Evolutionary conservation across 495 filamentous ascomycete species (phyloP), one percentile per base, ranked within the genome.

Genomic region (Aspergillus sparsus): DNA sequence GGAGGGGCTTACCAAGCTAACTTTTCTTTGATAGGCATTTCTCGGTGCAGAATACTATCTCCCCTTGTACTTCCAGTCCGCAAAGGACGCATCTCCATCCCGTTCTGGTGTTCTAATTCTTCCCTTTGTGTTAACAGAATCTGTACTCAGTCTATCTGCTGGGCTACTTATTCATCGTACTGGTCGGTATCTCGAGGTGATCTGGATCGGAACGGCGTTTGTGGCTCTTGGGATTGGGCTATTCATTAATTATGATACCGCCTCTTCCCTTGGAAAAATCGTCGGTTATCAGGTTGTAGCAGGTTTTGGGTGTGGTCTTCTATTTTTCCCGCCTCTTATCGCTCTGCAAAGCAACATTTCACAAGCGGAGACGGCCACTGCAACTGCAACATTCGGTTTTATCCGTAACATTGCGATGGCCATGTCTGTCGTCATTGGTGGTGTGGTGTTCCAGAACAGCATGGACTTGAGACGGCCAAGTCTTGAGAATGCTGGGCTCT

Each of bases 321-420:
- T 80, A 27, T 81, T 83, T 66, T 66, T 74, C 66, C 76, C 87
- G 0, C 91, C 92, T 0, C 81, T 95, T 36, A 87, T 96, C 45
- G 90, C 92, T 0, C 74, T 96, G 1, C 91, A 94, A 61, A 82
- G 84, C n/a, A 80, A 80, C 31, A 84, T 92, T 55, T 73, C 82
- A 1, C 84, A 85, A 31, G 76, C 80, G 6, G 89, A 95, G 50
- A 88, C 89, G 13, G 92, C 87, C 0, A 84, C 88, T 0, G 92
- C 90, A 3, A 94, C 90, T 0, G 85, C 85, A 0, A 91, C 89
- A 0, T 87, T 91, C 55, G 80, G 83, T 1, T 93, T 93, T 68
- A 77, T 90, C 36, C 83, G 91, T 5, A 87, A 89, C 62, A 74
- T 96, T 6, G 85, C 84, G 1, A 90, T 86, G 0, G 79, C 87